Evolutionary conservation across 2,329 filamentous ascomycete species (phyloP).

Genomic region (Pseudodiploospora longispora): DNA sequence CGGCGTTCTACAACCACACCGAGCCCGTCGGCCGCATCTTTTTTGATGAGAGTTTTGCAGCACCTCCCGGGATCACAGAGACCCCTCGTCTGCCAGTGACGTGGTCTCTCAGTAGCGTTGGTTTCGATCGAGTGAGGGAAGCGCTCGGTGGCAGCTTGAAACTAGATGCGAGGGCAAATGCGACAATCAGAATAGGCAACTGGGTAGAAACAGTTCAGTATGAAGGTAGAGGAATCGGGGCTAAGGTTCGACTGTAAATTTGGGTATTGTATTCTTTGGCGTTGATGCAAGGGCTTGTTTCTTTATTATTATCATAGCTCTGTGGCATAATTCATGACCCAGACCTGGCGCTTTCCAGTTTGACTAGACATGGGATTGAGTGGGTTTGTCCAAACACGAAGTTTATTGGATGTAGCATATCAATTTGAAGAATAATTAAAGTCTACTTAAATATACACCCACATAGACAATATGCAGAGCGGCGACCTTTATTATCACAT

Average conservation of each 20-base stretch:
- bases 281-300: too few relatives aligned
- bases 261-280: background rate
- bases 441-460: too few relatives aligned
- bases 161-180: conserved; percentile 68
- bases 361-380: too few relatives aligned
- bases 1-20: conserved; percentile 74
- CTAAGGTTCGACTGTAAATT: conserved; percentile 35
- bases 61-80: conserved; percentile 63
- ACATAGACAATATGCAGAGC: too few relatives aligned
- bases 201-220: conserved; percentile 71
- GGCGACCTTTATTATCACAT: too few relatives aligned
- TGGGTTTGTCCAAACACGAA: too few relatives aligned
- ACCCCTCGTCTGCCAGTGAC: conserved; percentile 75
- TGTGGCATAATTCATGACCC: too few relatives aligned
- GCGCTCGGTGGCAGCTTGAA: conserved; percentile 75
- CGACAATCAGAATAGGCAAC: conserved; percentile 64
- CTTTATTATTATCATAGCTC: too few relatives aligned
- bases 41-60: conserved; percentile 65
- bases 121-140: conserved; percentile 71
- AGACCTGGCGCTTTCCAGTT: too few relatives aligned
- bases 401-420: too few relatives aligned
- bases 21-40: conserved; percentile 70
- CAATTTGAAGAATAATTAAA: too few relatives aligned
- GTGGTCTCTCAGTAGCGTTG: conserved; percentile 68
- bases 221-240: conserved; percentile 60